Evolutionary conservation across 495 filamentous ascomycete species (phyloP).

Genomic region (Penicillium angulare): DNA sequence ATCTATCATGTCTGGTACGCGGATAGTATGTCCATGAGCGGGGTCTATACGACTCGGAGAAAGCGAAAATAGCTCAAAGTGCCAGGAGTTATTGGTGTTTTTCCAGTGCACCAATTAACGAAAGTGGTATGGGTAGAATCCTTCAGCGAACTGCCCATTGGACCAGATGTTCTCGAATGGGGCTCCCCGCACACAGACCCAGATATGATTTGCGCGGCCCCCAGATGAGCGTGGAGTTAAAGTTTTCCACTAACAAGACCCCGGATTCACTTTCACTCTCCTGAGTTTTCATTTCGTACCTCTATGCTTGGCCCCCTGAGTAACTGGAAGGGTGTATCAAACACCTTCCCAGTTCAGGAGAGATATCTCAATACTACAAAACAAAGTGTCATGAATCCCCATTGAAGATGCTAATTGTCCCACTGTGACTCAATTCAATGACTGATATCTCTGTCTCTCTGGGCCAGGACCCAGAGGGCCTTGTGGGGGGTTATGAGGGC

Average conservation of each 20-base stretch:
- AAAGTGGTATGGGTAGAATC: too few relatives aligned
- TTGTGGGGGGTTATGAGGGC: conserved; percentile 3
- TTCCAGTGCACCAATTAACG: too few relatives aligned
- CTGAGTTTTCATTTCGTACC: background rate
- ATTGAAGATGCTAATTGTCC: background rate
- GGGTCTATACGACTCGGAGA: too few relatives aligned
- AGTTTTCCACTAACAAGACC: background rate
- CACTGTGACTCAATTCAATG: too few relatives aligned
- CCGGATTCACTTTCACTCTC: background rate
- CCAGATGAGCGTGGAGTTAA: background rate
- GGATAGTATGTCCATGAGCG: too few relatives aligned
- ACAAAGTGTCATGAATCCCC: too few relatives aligned
- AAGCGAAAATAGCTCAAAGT: too few relatives aligned
- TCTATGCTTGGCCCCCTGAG: background rate
- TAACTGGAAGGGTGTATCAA: background rate
- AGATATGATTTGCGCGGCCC: background rate
- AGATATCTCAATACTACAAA: too few relatives aligned
- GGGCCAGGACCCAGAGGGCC: conserved; percentile 3
- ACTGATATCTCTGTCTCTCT: background rate
- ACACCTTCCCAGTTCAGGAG: background rate
- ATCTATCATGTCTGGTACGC: too few relatives aligned
- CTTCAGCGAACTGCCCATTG: too few relatives aligned
- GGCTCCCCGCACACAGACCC: background rate
- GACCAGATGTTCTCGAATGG: too few relatives aligned
- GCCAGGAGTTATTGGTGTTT: too few relatives aligned